Evolutionary conservation across 2,329 filamentous ascomycete genomes (phyloP).

Genomic region (Epichloe hybrida): DNA sequence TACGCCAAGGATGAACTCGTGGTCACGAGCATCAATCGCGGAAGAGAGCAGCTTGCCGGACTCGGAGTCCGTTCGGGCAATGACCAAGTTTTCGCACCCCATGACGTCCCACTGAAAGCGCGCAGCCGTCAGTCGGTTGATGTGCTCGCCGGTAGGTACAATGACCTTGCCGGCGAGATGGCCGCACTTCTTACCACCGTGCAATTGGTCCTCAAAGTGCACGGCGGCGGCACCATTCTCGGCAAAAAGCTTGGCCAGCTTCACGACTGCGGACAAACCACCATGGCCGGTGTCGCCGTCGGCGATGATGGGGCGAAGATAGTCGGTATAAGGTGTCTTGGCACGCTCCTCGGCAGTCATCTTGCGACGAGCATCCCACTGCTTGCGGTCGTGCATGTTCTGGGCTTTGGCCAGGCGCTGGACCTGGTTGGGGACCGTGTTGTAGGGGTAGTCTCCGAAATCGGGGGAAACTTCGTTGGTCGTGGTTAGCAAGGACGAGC

Average conservation of each 20-base stretch:
- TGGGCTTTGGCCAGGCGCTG: constrained; percentile 94
- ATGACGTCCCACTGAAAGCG: constrained; percentile 98
- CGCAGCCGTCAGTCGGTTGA: constrained; percentile 82
- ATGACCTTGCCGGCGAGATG: constrained; percentile 93
- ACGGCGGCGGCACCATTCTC: constrained; percentile 94
- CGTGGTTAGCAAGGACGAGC: constrained; percentile 79
- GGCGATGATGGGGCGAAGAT: constrained; percentile 85
- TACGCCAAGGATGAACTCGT: constrained; percentile 90
- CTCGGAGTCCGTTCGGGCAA: constrained; percentile 91
- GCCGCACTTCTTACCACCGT: constrained; percentile 96
- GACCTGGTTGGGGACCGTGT: constrained; percentile 96
- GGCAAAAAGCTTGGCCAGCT: constrained; percentile 92
- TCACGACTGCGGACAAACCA: constrained; percentile 81
- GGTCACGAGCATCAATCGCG: constrained; percentile 84
- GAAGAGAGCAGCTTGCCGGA: constrained; percentile 82
- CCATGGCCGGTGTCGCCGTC: constrained; percentile 96
- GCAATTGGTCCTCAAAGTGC: constrained; percentile 95
- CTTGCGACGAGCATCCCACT: constrained; percentile 76
- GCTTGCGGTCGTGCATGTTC: constrained; percentile 90
- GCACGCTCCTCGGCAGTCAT: constrained; percentile 60
- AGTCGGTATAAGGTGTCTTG: constrained; percentile 74
- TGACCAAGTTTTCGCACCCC: constrained; percentile 88
- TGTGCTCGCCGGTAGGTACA: constrained; percentile 87
- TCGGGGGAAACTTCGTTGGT: constrained; percentile 99
- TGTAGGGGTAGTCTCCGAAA: constrained; percentile 98